Evolutionary conservation across 306 rosid species (phyloP).

Genomic region (Prunus mira): DNA sequence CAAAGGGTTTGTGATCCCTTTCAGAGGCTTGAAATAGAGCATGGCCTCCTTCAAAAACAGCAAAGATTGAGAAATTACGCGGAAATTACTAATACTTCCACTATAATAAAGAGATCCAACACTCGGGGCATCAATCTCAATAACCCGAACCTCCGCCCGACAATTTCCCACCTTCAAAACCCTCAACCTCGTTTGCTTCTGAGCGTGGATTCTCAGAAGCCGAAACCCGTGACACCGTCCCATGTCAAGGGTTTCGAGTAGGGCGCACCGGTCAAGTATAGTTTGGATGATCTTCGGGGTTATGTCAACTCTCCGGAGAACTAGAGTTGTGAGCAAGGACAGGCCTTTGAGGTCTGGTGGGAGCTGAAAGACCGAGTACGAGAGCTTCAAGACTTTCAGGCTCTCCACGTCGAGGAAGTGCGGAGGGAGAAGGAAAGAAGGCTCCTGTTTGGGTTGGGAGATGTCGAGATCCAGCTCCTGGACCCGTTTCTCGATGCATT

Average conservation of each 20-base stretch:
- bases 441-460: no score
- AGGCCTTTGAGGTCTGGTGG: neutral
- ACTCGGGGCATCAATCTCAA: constrained; percentile 24
- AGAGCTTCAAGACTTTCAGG: constrained; percentile 3
- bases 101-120: constrained; percentile 10
- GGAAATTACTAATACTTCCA: neutral
- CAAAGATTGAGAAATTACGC: neutral
- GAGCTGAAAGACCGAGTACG: neutral
- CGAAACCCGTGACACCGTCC: neutral
- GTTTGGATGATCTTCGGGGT: neutral
- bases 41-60: constrained; percentile 13
- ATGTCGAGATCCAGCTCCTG: constrained; percentile 27
- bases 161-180: constrained; percentile 15
- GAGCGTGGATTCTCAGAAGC: neutral
- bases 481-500: constrained; percentile 1
- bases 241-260: constrained; percentile 23
- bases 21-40: neutral
- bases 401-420: neutral
- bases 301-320: neutral
- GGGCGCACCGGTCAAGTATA: neutral
- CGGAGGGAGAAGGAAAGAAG: neutral
- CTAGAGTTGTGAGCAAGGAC: neutral
- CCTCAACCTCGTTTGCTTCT: constrained; percentile 1
- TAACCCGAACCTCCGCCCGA: neutral
- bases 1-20: neutral